Conservation (phyloP, 2,329 filamentous ascomycete genomes). For the Aspergillus sp. region DNA sequence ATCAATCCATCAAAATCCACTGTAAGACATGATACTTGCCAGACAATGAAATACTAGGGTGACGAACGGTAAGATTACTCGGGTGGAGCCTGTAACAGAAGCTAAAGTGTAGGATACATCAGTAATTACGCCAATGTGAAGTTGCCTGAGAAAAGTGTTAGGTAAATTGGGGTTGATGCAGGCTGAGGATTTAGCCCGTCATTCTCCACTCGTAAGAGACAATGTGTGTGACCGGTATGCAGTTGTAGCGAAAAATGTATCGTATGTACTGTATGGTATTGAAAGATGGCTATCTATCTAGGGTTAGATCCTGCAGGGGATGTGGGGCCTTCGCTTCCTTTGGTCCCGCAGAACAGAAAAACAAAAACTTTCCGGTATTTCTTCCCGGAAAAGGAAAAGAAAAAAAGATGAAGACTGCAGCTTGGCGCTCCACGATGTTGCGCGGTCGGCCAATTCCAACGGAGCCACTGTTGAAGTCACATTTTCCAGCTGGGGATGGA, state of each 20-base stretch:
- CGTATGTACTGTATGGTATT: neutral
- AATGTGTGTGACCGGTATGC: too few species aligned
- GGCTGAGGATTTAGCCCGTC: neutral
- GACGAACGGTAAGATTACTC: too few species aligned
- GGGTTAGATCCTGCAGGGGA: neutral
- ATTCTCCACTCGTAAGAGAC: neutral
- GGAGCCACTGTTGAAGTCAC: conserved; percentile 65
- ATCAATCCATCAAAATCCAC: too few species aligned
- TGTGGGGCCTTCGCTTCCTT: neutral
- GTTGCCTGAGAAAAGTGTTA: neutral
- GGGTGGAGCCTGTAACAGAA: too few species aligned
- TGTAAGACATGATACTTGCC: too few species aligned
- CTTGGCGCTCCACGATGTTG: conserved; percentile 45
- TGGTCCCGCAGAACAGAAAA: neutral
- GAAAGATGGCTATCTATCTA: neutral
- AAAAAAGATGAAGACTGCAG: conserved; percentile 28
- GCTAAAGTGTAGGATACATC: neutral
- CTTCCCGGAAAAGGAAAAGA: too few species aligned
- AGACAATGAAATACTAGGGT: too few species aligned
- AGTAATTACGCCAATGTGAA: neutral
- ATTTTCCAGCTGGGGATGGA: conserved; percentile 65
- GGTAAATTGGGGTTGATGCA: neutral
- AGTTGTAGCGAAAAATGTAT: too few species aligned
- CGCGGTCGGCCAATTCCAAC: conserved; percentile 48
- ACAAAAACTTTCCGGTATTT: neutral